Evolutionary conservation across 2,329 filamentous ascomycete genomes (phyloP), one percentile per base, ranked within the genome.

Genomic region (Hymenotorrendiella dingleyae): DNA sequence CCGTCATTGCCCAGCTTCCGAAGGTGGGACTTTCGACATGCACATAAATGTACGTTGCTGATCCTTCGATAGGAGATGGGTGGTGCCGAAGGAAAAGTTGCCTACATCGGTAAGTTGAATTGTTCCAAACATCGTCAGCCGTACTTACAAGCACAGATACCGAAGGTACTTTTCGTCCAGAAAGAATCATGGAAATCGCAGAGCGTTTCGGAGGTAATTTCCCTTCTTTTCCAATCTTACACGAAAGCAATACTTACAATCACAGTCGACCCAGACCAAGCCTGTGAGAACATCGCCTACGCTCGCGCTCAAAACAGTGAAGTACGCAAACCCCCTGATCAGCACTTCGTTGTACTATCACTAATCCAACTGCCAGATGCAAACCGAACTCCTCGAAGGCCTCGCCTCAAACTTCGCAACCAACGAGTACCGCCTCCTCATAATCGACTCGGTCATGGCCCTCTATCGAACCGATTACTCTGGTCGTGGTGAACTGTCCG

Each of bases 361-460:
- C n/a, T n/a, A n/a, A 32, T 28, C 40, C 47, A 10, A 53, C 21
- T 24, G 51, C 60, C 40, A 62, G 61, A 70, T 82, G 57, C 59
- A 62, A 60, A 67, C 79, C 50, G 80, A 84, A 49, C 61, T 82
- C 14, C 67, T 84, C 23, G 79, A 81, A 59, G 71, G 70, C 12
- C 68, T 84, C 9, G 70, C 76, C 29, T 72, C 73, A 47, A 74
- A 74, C 46, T 83, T 85, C 55, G 72, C 74, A 10, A 71, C 69
- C 7, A 79, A 80, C 30, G 74, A 82, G 52, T 85, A 80, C 54
- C 74, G 80, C 21, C 71, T 85, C 39, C 67, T 85, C 38, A 72
- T 85, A 50, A 75, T 85, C 54, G 81, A 85, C 63, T 83, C 78
- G 54, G 80, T 84, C 56, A 82, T 84, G 74, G 77, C 80, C 35